These are phyloP conservation scores for Daedalea quercina DNA, from an alignment of 768 basidiomycete species.

Conservation along the genomic window DNA sequence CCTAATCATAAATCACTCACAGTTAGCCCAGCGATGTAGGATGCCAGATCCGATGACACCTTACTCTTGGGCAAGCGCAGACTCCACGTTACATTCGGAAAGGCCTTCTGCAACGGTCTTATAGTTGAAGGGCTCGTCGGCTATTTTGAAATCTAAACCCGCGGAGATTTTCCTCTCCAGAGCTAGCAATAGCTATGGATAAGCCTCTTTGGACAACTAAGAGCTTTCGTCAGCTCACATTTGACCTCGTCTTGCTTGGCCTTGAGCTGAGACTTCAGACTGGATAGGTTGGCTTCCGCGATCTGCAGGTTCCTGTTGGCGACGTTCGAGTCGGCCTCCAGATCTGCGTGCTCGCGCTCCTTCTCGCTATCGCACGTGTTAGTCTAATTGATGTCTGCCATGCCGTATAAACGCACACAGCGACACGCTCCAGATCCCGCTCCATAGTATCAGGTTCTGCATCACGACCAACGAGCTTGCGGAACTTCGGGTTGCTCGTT, in stretches of 20 bases:
- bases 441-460: slow-evolving; percentile 65
- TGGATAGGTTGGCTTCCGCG: slow-evolving; percentile 54
- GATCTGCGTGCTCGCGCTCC: slow-evolving; percentile 51
- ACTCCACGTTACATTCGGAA: slow-evolving; percentile 35
- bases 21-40: not conserved
- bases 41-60: slow-evolving; percentile 4
- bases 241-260: slow-evolving; percentile 57
- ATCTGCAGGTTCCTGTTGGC: slow-evolving; percentile 56
- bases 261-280: slow-evolving; percentile 53
- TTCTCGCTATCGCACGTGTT: slow-evolving; percentile 42
- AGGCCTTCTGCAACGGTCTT: slow-evolving; percentile 43
- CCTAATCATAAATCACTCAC: slow-evolving; percentile 11
- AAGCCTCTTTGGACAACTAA: not conserved
- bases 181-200: slow-evolving; percentile 24
- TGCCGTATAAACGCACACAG: slow-evolving; percentile 37
- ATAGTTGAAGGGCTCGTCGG: slow-evolving; percentile 19
- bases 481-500: slow-evolving; percentile 52
- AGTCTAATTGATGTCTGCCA: not conserved
- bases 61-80: slow-evolving; percentile 40
- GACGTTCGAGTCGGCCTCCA: slow-evolving; percentile 34
- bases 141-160: not conserved
- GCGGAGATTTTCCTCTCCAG: slow-evolving; percentile 37
- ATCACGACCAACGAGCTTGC: slow-evolving; percentile 56
- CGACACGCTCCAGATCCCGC: slow-evolving; percentile 52
- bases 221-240: slow-evolving; percentile 32